Evolutionary conservation across 352 stramenopile species (phyloP).

Genomic region (Pythium rishiriense): DNA sequence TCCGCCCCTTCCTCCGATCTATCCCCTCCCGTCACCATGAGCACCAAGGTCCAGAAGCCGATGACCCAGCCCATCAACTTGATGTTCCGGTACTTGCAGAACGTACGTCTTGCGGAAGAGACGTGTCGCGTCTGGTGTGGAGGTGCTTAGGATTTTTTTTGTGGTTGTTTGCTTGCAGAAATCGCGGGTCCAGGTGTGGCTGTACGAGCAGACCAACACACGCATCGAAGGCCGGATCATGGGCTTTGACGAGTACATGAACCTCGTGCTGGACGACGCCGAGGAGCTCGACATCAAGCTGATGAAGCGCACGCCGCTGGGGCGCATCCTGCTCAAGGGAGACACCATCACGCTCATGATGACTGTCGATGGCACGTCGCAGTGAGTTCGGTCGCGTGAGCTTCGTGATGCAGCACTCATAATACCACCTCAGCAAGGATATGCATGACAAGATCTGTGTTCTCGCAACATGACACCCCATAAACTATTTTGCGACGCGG

Average conservation of each 20-base stretch:
- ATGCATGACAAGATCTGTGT: neutral
- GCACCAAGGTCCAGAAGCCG: constrained; percentile 97
- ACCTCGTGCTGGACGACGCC: constrained; percentile 98
- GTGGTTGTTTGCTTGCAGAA: constrained; percentile 58
- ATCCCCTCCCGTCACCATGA: constrained; percentile 57
- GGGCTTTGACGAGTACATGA: constrained; percentile 99
- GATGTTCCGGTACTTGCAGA: constrained; percentile 99
- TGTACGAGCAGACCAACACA: constrained; percentile 99
- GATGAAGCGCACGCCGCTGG: constrained; percentile 92
- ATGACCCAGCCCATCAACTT: constrained; percentile 99
- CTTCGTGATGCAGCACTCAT: neutral
- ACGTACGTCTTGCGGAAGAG: too few species aligned
- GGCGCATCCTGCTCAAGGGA: constrained; percentile 99
- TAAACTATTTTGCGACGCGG: constrained; percentile 7
- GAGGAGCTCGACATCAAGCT: constrained; percentile 96
- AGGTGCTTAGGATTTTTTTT: neutral
- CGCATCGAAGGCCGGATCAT: constrained; percentile 99
- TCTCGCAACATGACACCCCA: neutral
- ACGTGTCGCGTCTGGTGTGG: neutral
- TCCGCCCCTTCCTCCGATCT: neutral
- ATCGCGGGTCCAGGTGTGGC: constrained; percentile 97
- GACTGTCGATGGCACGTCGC: constrained; percentile 60
- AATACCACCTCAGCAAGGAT: neutral
- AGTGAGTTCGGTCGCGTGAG: constrained; percentile 8
- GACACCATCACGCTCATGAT: constrained; percentile 99